Evolutionary conservation across 2,329 filamentous ascomycete genomes (phyloP), one percentile per base, ranked within the genome.

Genomic region (Hymenoscyphus scutula): DNA sequence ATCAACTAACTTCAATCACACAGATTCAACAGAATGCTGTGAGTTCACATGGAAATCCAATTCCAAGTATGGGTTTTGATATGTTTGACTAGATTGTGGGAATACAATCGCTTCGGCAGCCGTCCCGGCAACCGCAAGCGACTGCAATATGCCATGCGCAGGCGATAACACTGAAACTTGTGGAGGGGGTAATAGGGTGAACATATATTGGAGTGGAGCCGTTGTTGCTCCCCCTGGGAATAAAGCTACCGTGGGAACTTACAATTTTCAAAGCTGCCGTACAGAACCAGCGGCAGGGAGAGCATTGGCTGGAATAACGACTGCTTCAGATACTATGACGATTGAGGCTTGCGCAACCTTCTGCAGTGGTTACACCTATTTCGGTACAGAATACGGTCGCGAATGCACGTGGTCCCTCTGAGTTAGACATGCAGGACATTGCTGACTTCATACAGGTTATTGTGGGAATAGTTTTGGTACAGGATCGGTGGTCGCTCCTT

Each of bases 181-280:
- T 59, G 76, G 76, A 30, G 76, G 68, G 3, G 64, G 68, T 29
- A 70, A 68, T 62, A 64, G 72, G 58, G 25, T 76, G 41, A 72
- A 65, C 58, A 56, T 71, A 17, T 72, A 71, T 62, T 71, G 69
- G 68, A 73, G 66, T 53, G 71, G 70, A 27, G 62, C 63, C 25
- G 56, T 59, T n/a, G 64, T 59, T 53, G 32, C 55, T 8, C 37
- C 70, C 78, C 78, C 61, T 75, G 77, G 62, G 80, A 67, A 65
- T 62, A 77, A 77, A 54, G 68, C 74, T 7, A 73, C 70, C 0
- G 70, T 84, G 3, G 79, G 78, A 7, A 76, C 76, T 11, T 83
- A 82, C 64, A 72, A 64, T 13, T 73, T 80, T 58, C 73, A 79
- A n/a, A 77, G 77, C 58, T 84, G 81, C 71, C 79, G 78, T 73